Evolutionary conservation across 2,329 filamentous ascomycete species (phyloP).

Genomic region (Exophiala sideris): DNA sequence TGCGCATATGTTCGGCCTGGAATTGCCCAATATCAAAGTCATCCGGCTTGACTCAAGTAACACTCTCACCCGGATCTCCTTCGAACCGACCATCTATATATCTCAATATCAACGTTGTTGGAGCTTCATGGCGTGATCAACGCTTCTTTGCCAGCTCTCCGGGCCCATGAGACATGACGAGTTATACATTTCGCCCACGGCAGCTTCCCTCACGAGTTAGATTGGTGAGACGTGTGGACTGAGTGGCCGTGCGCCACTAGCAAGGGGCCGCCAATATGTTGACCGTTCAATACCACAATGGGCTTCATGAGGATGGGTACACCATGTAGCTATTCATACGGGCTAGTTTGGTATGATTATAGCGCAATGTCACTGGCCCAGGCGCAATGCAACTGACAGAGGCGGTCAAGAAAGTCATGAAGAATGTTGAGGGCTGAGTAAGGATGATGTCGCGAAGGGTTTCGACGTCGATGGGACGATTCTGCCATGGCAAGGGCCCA

Average conservation of each 20-base stretch:
- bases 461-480: slow-evolving; percentile 15
- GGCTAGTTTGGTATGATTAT: slow-evolving; percentile 14
- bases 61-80: slow-evolving; percentile 6
- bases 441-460: slow-evolving; percentile 6
- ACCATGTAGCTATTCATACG: slow-evolving; percentile 9
- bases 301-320: slow-evolving; percentile 10
- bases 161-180: slow-evolving; percentile 2
- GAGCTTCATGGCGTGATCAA: slow-evolving; percentile 42
- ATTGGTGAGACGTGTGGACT: slow-evolving; percentile 5
- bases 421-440: slow-evolving; percentile 2
- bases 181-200: slow-evolving; percentile 10
- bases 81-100: slow-evolving; percentile 56
- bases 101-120: slow-evolving; percentile 63
- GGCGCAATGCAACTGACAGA: slow-evolving; percentile 9
- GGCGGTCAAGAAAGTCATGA: slow-evolving; percentile 9
- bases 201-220: slow-evolving; percentile 8
- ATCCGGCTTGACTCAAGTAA: slow-evolving; percentile 10
- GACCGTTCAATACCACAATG: slow-evolving; percentile 13
- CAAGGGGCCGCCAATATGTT: slow-evolving; percentile 17
- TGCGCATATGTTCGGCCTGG: slow-evolving; percentile 6
- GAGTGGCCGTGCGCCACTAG: slow-evolving; percentile 5
- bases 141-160: slow-evolving; percentile 5
- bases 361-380: slow-evolving; percentile 1
- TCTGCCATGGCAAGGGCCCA: slow-evolving; percentile 2
- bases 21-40: slow-evolving; percentile 4